Percentiles rank a stretch among this genome's conserved stretches.
Conservation (phyloP, 1,284 basidiomycete genomes). For the Stygiomarasmius scandens region DNA sequence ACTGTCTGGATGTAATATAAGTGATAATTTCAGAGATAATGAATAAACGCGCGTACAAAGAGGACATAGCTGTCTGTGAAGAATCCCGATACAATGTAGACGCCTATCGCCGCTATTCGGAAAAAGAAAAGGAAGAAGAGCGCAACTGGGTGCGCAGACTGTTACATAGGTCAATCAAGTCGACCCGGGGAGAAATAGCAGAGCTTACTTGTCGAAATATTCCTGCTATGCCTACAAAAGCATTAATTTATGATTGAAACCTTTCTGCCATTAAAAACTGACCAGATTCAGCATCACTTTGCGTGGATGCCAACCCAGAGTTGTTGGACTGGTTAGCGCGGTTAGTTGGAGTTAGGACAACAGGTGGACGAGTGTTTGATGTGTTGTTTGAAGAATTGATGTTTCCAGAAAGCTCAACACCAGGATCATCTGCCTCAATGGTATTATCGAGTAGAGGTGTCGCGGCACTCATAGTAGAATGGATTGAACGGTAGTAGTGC, state of each 20-base stretch:
- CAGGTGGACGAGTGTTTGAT: constrained; percentile 38
- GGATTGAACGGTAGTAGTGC: constrained; percentile 11
- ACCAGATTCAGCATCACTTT: constrained; percentile 75
- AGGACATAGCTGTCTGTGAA: constrained; percentile 90
- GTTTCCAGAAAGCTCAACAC: constrained; percentile 36
- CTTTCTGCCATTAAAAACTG: constrained; percentile 21
- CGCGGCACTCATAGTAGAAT: constrained; percentile 43
- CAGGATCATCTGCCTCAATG: constrained; percentile 73
- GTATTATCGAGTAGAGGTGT: constrained; percentile 62
- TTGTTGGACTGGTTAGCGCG: constrained; percentile 35
- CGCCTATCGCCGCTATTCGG: constrained; percentile 79
- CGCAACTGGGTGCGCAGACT: constrained; percentile 84
- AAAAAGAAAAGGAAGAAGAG: constrained; percentile 88
- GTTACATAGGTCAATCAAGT: constrained; percentile 12
- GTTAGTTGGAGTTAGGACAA: constrained; percentile 60
- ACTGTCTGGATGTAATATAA: constrained; percentile 67
- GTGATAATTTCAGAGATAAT: neutral
- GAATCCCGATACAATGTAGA: constrained; percentile 87
- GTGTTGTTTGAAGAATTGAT: constrained; percentile 34
- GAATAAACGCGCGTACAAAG: constrained; percentile 51
- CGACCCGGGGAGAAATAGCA: neutral
- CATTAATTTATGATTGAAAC: constrained; percentile 1
- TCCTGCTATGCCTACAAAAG: constrained; percentile 61
- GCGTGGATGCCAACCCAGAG: constrained; percentile 48
- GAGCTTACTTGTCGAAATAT: constrained; percentile 71